Evolutionary conservation across 2,329 filamentous ascomycete species (phyloP), one percentile per base, ranked within the genome.

Genomic region (Aspergillus floridensis): DNA sequence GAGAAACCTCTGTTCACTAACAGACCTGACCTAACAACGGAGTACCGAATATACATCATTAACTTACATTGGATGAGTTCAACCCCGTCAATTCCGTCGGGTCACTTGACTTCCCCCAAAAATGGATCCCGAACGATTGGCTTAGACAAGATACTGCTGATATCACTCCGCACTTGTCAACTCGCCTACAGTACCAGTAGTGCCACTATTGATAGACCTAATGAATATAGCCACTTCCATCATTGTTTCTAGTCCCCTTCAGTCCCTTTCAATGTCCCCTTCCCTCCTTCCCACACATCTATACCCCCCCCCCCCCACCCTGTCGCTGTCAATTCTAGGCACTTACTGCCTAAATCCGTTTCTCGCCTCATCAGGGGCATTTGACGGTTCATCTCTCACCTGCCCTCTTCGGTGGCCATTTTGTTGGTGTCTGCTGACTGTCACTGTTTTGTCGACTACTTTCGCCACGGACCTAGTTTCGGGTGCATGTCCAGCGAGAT

Each of bases 351-450:
- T 55, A 46, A 55, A 29, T 29, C 26, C 26, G 10, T 48, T 26
- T 31, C 53, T 48, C 53, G 53, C 53, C 53, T 53, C 56, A 53
- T 56, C 47, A 56, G 47, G 48, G 53, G 44, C 53, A 55, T 55
- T 47, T 31, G 41, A 55, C 41, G 48, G 16, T 48, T 55, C 41
- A 55, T 35, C n/a, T 19, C 51, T 22, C 38, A 55, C 52, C n/a
- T 19, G 32, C 19, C 38, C 26, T 26, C 35, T 16, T 44, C 41
- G 50, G 49, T 49, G 50, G 49, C 46, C 31, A 57, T 44, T 32
- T 31, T 19, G 49, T 31, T 19, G 49, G 56, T 66, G 62, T 69
- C 69, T 68, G 68, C 65, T 72, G 70, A 72, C 70, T 70, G 48
- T 60, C 53, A 66, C 41, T 53, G 16, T 38, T 48, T 35, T 12